Evolutionary conservation across 2,329 filamentous ascomycete genomes (phyloP), one percentile per base, ranked within the genome.

Genomic region (Pyricularia grisea): DNA sequence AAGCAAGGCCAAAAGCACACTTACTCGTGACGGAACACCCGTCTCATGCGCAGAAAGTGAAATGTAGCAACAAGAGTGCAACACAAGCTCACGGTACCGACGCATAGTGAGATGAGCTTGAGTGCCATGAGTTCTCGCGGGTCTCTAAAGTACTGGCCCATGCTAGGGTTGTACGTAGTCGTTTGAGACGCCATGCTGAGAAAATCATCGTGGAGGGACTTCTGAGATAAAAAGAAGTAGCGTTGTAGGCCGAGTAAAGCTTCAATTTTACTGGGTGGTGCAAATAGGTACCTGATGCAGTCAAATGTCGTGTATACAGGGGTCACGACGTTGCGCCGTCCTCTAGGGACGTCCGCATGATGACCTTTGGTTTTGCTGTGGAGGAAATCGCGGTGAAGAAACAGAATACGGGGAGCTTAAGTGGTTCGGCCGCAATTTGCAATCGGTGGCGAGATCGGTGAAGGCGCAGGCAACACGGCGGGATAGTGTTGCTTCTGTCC

Each of bases 11-110:
- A 58, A 65, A 42, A 36, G 33, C 33, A 17, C 30, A 79, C 86
- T 79, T 79, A 89, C 88, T 90, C 87, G 76, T 93, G 90, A 65
- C 91, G 86, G 76, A 93, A 94, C 71, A 85, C 88, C 74, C 90
- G 85, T 72, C 87, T 84, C 89, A 93, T 93, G 71, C 87, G 84
- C 69, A 87, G 80, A 75, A 94, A 93, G 88, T 89, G 93, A 78
- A 90, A 91, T 60, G 90, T 84, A 2, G 88, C 83, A 33, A 86
- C 75, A 7, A 87, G 73, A 0, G 84, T 85, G 12, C 86, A 81
- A 3, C 83, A 68, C 36, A 92, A 79, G 73, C 89, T 92, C 72
- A 88, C 70, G 0, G 80, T 78, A 4, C 82, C 79, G 28, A 81
- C 74, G 3, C 76, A 73, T 23, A 88, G 73, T 0, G 83, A 78